Base-by-base conservation (phyloP, 2,329 filamentous ascomycete genomes). In the Zymoseptoria pseudotritici region DNA sequence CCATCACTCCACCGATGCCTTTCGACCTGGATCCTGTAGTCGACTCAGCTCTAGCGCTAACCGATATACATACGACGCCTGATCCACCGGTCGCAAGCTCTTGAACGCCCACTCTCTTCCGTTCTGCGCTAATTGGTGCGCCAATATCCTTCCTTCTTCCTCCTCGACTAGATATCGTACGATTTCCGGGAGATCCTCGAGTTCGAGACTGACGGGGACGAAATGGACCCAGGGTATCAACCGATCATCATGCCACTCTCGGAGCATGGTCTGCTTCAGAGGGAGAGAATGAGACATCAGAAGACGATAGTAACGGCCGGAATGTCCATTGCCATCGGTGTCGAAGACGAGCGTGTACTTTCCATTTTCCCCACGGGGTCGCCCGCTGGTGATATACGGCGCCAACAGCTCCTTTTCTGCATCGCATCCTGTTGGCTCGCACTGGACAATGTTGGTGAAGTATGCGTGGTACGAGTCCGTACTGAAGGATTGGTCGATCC, bases 181-280 rank as follows among this genome's bases (percentile, higher is more conserved):
- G 36, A 82, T 64, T 65, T 84, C 82, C 0, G 81, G 79, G 2
- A 85, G 65, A 68, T 85, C 82, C 2, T 76, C 74, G 66, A 82
- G 70, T 5, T 75, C 70, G 62, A 78, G 71, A 53, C 79, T 82
- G 0, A 85, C 73, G 0, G 83, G 83, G 0, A 84, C 67, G 58
- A 83, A 84, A 61, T 85, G 83, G 3, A 82, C 72, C 83, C 83
- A 85, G 0, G 82, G 81, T 9, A 78, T 58, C 2, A 85, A 73
- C 0, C 82, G 71, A 24, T 84, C 81, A 61, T 84, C 80, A 60
- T 85, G 82, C 83, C 83, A 85, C 68, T 85, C 83, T 2, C 76
- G 73, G 7, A 83, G 70, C 0, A 84, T 64, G 0, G 81, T 82
- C 63, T 80, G 76, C 65, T 84, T 85, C 17, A 85, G 67, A 0